Evolutionary conservation across 306 rosid genomes (phyloP), one percentile per base, ranked within the genome.

Genomic region (Ormosia emarginata): DNA sequence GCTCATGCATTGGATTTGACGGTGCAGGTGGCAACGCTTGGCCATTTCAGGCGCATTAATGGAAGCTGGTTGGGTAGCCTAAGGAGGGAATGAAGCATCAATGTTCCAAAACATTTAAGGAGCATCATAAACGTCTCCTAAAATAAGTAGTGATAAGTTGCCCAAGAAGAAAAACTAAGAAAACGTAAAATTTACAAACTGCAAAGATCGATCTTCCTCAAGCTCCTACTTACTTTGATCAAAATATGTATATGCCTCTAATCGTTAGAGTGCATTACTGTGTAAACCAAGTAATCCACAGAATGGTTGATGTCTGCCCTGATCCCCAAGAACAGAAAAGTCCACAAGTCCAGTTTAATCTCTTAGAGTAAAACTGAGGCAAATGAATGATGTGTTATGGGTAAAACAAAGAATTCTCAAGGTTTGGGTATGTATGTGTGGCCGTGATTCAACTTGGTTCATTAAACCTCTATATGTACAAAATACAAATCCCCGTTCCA

Each of bases 361-460:
- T 47, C 41, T 69, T 30, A 7, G 11, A 46, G 39, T 11, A 24
- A 29, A 46, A 47, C 29, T 13, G 13, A 32, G 49, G 14, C 37
- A 24, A 49, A 46, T 59, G 29, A 49, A 46, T 59, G 79, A 47
- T 14, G 17, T 11, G 24, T 40, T 14, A 40, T 34, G 3, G 30
- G 67, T 43, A 64, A 81, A 63, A 72, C 71, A 24, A 57, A 67
- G 24, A 74, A 67, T 6, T 78, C 55, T 29, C n/a, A 67, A 36
- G 18, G 71, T 62, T 62, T 0, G 30, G 15, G 2, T 9, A 39
- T 41, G 50, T 53, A 9, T 55, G 39, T 14, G 37, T 41, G 43
- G 69, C 9, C 18, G 36, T 41, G 61, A 56, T 53, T 72, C 52
- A 10, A 41, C 29, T 66, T 66, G 50, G 24, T 36, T 8, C 7